Percentiles rank a stretch among this genome's conserved stretches.
phyloP scores from a whole-genome alignment of 2,329 filamentous ascomycete genomes.

The Alternaria viburni region DNA sequence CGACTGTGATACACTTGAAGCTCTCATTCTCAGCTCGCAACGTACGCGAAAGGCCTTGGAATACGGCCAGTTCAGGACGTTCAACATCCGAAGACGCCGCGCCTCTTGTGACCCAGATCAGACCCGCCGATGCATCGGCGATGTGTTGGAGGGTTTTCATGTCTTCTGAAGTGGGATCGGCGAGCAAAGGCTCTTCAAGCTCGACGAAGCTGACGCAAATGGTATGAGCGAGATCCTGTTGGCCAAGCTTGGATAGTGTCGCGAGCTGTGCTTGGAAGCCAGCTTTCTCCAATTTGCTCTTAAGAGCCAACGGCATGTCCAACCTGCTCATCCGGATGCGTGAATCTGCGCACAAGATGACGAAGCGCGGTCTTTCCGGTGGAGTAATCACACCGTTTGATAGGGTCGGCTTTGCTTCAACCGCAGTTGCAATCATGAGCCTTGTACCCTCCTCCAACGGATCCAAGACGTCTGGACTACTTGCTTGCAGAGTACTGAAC shows the following conservation, averaged over 20 bases:
- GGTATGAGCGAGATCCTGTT: constrained; percentile 3
- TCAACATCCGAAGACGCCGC: constrained; percentile 14
- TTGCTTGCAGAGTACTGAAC: constrained; percentile 32
- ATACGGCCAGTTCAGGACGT: constrained; percentile 16
- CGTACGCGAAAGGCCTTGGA: constrained; percentile 18
- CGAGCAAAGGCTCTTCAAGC: constrained; percentile 15
- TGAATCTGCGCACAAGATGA: constrained; percentile 13
- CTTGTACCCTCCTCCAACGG: constrained; percentile 20
- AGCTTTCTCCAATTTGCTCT: constrained; percentile 1
- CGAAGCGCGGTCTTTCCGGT: constrained; percentile 9
- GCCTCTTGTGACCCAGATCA: constrained; percentile 30
- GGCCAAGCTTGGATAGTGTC: constrained; percentile 6
- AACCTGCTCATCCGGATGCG: constrained; percentile 10
- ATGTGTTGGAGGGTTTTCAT: constrained; percentile 13
- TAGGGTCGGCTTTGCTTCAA: constrained; percentile 8
- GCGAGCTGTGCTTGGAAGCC: constrained; percentile 11
- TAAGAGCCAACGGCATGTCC: constrained; percentile 12
- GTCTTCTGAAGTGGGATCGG: background rate
- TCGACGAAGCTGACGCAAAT: constrained; percentile 21
- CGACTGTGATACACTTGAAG: constrained; percentile 21
- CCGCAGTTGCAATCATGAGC: constrained; percentile 17
- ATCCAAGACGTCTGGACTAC: constrained; percentile 15
- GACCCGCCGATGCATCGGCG: constrained; percentile 11
- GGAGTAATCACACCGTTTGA: constrained; percentile 7
- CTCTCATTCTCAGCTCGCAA: constrained; percentile 19